Evolutionary conservation across 2,329 filamentous ascomycete genomes (phyloP), one percentile per base, ranked within the genome.

Genomic region (Exophiala oligosperma): DNA sequence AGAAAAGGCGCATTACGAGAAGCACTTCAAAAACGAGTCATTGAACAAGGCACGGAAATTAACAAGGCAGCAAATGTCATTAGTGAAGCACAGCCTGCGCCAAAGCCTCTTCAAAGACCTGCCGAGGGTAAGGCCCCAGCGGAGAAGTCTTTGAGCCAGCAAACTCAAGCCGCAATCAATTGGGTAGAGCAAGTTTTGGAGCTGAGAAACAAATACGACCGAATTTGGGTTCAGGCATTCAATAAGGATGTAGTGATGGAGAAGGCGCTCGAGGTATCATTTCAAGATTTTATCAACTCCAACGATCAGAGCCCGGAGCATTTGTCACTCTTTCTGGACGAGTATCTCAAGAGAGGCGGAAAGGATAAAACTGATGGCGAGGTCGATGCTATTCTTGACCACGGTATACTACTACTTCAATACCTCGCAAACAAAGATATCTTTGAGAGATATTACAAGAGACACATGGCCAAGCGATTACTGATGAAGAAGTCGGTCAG

Each of bases 371-470:
- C 91, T 0, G 94, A 97, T 67, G 82, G 81, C 28, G 93, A 97
- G 70, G 84, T 97, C 12, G 93, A 97, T 67, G 73, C 77, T 6
- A 84, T 96, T 1, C 79, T 97, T 41, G 92, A 97, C 59, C 96
- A 94, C 71, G 92, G 92, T 11, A 95, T 96, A 60, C 85, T 88
- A 0, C 79, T 99, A 5, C 83, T 99, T 52, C 87, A 92, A 47
- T 97, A 96, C 67, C 84, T 99, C 38, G 85, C 87, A 55, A 93
- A 97, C 69, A 94, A 93, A 75, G 94, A 99, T 71, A 81, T 96
- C 66, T 97, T 99, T 69, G 93, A 99, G 76, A 86, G 90, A 3
- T 99, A 99, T 74, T 97, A 99, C 79, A 96, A 97, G 79, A 96
- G 96, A 72, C 94, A 99, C 74, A 82, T 99, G 24, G 93, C 91